These are phyloP conservation scores for Penicillium lividum DNA, from an alignment of 495 filamentous ascomycete species.

Conservation along the genomic window DNA sequence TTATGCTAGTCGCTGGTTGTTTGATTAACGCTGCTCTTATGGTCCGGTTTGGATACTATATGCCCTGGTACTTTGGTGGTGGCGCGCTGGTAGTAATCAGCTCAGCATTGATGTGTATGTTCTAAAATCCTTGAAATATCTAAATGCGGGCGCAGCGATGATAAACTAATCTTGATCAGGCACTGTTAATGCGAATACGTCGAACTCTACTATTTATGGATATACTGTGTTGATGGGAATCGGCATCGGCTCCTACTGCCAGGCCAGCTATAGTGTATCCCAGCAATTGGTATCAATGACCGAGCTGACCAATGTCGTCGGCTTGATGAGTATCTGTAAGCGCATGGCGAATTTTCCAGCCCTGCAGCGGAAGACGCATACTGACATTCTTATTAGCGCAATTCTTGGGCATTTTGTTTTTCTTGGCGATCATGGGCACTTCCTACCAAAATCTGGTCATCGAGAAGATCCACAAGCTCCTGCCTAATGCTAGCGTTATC, in stretches of 20 bases:
- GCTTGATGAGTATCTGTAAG: conserved; percentile 5
- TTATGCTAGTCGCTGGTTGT: conserved; percentile 22
- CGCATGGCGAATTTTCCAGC: not conserved
- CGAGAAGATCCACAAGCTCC: conserved; percentile 1
- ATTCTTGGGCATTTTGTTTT: not conserved
- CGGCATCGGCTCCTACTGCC: conserved; percentile 4
- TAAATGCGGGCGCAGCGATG: not conserved
- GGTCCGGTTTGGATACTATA: conserved; percentile 50
- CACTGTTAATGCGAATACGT: conserved; percentile 1
- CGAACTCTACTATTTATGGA: conserved; percentile 8
- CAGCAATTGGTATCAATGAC: conserved; percentile 4
- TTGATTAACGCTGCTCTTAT: conserved; percentile 43
- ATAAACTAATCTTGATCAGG: not conserved
- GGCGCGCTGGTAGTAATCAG: conserved; percentile 21
- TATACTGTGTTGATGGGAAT: conserved; percentile 9
- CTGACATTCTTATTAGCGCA: not conserved
- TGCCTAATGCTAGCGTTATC: not conserved
- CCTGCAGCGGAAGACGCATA: not conserved
- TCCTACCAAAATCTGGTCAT: conserved; percentile 3
- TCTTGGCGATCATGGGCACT: conserved; percentile 3
- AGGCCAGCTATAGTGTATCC: conserved; percentile 3
- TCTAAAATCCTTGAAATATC: not conserved
- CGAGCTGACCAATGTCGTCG: conserved; percentile 3
- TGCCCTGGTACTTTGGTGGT: conserved; percentile 49
- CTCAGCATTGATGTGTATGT: conserved; percentile 18